These are phyloP conservation scores for Gamarada debralockiae DNA, from an alignment of 495 filamentous ascomycete species.

Conservation along the genomic window DNA sequence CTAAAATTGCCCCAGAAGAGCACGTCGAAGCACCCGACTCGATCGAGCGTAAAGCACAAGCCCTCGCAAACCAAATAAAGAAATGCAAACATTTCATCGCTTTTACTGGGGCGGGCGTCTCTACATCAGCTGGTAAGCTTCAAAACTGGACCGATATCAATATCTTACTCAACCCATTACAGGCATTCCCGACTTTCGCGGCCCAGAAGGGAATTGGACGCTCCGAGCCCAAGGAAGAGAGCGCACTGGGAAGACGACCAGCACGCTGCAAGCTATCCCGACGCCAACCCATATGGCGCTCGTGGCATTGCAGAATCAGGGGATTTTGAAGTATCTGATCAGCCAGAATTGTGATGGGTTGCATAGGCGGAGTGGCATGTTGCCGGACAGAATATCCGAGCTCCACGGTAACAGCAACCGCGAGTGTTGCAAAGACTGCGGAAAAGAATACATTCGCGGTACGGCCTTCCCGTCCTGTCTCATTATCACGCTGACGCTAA, in stretches of 20 bases:
- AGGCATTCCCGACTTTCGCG: too few species aligned
- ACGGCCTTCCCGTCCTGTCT: background rate
- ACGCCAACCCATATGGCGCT: constrained; percentile 44
- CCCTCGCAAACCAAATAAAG: too few species aligned
- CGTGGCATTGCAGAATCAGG: constrained; percentile 38
- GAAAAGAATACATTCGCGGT: constrained; percentile 43
- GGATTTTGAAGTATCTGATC: constrained; percentile 38
- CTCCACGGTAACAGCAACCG: constrained; percentile 45
- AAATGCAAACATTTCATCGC: too few species aligned
- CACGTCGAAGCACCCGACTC: too few species aligned
- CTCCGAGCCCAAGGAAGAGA: too few species aligned
- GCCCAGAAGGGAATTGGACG: too few species aligned
- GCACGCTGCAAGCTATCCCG: constrained; percentile 39
- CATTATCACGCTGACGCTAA: background rate
- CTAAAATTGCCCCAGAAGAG: too few species aligned
- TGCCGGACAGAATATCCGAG: constrained; percentile 36
- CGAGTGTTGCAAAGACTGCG: constrained; percentile 40
- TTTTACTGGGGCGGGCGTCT: too few species aligned
- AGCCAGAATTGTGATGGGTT: constrained; percentile 46
- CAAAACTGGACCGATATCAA: too few species aligned
- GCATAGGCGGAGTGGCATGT: constrained; percentile 40
- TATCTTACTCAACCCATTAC: too few species aligned
- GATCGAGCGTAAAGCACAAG: too few species aligned
- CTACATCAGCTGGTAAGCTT: too few species aligned
- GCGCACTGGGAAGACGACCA: background rate